A percentile compares a stretch with the other conserved stretches of the same genome.
Conservation (phyloP, 1,284 basidiomycete species). For the Microbotryomycetes sp. region DNA sequence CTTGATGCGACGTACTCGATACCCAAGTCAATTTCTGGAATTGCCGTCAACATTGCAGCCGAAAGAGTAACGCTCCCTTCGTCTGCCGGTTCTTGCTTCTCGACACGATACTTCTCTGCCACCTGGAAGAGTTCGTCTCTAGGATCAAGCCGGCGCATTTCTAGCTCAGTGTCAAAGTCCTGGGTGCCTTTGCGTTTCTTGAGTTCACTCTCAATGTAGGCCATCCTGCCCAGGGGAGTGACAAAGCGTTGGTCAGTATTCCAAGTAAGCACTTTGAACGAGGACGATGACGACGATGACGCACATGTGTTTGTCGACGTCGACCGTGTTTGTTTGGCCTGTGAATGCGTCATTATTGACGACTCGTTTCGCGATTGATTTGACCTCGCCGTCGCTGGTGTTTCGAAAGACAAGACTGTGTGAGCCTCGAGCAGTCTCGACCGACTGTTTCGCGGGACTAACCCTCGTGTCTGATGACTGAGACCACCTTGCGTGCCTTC, state of each 20-base stretch:
- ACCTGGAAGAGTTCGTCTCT: constrained; percentile 75
- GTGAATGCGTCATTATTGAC: constrained; percentile 90
- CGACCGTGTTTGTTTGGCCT: constrained; percentile 87
- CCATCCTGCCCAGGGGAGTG: constrained; percentile 65
- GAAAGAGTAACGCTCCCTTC: constrained; percentile 91
- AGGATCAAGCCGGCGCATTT: constrained; percentile 51
- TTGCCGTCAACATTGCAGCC: constrained; percentile 83
- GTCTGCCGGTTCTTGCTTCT: constrained; percentile 48
- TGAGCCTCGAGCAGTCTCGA: background rate
- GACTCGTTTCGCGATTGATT: constrained; percentile 49
- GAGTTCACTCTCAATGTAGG: constrained; percentile 91
- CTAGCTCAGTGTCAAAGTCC: constrained; percentile 46
- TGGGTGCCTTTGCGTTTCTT: constrained; percentile 55
- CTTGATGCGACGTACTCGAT: constrained; percentile 69
- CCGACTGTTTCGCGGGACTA: constrained; percentile 47
- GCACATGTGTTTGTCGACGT: constrained; percentile 97
- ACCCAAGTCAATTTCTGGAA: constrained; percentile 93
- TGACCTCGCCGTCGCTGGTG: constrained; percentile 56
- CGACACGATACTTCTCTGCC: constrained; percentile 56
- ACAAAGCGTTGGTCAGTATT: background rate
- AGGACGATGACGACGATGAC: constrained; percentile 36
- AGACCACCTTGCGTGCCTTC: constrained; percentile 25
- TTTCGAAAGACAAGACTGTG: background rate
- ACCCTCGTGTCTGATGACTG: constrained; percentile 21
- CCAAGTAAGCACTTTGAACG: too few relatives aligned